phyloP scores from a whole-genome alignment of 495 filamentous ascomycete species.

The Xylaria nigripes region DNA sequence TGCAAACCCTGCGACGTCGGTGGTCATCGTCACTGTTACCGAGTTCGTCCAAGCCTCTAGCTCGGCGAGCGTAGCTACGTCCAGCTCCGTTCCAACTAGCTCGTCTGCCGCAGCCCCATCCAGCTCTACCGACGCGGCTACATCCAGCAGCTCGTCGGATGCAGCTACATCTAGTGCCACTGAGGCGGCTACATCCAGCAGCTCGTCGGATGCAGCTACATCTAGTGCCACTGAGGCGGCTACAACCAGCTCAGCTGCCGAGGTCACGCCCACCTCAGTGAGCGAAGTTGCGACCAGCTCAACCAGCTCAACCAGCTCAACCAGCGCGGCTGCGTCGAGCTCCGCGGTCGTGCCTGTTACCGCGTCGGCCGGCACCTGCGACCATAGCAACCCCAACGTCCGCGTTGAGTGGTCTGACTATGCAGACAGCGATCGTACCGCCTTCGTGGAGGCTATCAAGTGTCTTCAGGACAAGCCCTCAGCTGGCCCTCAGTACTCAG shows the following conservation, averaged over 20 bases:
- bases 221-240: background rate
- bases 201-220: background rate
- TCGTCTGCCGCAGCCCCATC: no score
- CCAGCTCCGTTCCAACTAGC: no score
- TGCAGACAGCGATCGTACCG: slow-evolving; percentile 16
- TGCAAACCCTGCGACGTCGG: no score
- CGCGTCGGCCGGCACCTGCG: slow-evolving; percentile 17
- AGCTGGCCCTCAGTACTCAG: slow-evolving; percentile 17
- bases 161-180: no score
- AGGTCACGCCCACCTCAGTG: background rate
- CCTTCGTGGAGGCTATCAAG: slow-evolving; percentile 29
- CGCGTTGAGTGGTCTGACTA: slow-evolving; percentile 30
- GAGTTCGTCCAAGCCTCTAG: background rate
- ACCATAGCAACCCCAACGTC: slow-evolving; percentile 21
- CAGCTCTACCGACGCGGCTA: background rate
- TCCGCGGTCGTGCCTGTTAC: no score
- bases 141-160: no score
- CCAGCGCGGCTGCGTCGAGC: background rate
- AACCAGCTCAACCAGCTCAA: background rate
- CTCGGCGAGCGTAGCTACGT: background rate
- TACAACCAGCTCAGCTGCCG: background rate
- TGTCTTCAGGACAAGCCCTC: slow-evolving; percentile 31
- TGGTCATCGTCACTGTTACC: background rate
- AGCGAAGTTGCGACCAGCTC: background rate
- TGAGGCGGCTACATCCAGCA: background rate